Percentiles rank a stretch among this genome's conserved stretches.
Conservation (phyloP, 179 eudicot genomes). For the Heliamphora pulchella region DNA sequence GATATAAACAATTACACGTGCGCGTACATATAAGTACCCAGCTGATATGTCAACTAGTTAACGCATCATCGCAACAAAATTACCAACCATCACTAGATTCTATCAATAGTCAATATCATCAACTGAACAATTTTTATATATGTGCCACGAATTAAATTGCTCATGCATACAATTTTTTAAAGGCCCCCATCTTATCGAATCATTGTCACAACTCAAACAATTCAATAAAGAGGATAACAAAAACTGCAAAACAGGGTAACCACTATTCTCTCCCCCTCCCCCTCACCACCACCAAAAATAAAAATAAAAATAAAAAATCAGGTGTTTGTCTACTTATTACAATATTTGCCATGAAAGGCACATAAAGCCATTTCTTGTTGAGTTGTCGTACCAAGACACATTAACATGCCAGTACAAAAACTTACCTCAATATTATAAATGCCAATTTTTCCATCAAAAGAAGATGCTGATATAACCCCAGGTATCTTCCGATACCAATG, state of each 20-base stretch:
- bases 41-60: not conserved
- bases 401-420: slow-evolving; percentile 6
- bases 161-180: not conserved
- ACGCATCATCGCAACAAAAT: not conserved
- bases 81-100: not conserved
- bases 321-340: not conserved
- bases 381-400: not conserved
- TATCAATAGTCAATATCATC: not conserved
- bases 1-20: too few species aligned
- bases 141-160: not conserved
- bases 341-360: not conserved
- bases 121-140: not conserved
- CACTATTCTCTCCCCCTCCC: not conserved
- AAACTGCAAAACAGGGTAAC: not conserved
- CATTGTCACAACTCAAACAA: not conserved
- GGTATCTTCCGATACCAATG: slow-evolving; percentile 96
- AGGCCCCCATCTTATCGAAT: not conserved
- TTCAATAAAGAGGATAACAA: not conserved
- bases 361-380: not conserved
- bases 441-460: slow-evolving; percentile 95
- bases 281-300: too few species aligned
- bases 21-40: not conserved
- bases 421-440: slow-evolving; percentile 88
- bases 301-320: not conserved
- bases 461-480: slow-evolving; percentile 93